These are phyloP conservation scores for Euryodendron excelsum DNA, from an alignment of 148 eudicot species.

Conservation along the genomic window DNA sequence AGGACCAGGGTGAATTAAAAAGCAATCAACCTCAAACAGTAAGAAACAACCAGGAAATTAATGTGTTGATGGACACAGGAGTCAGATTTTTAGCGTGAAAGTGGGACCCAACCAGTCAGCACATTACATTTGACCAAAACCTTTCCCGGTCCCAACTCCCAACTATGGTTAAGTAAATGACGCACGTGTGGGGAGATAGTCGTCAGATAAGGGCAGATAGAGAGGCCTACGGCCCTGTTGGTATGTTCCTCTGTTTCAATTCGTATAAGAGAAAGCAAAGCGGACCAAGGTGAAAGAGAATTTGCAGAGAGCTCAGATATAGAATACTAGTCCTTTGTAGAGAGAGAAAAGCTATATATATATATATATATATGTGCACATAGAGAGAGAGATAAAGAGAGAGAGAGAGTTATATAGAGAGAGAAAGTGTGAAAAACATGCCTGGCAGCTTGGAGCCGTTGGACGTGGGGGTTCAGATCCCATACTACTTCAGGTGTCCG, in stretches of 20 bases:
- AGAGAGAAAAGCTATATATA: too few relatives aligned
- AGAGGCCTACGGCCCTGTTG: constrained; percentile 20
- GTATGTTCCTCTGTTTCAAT: constrained; percentile 17
- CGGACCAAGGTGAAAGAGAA: constrained; percentile 16
- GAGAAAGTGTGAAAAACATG: constrained; percentile 29
- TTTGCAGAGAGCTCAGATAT: constrained; percentile 26
- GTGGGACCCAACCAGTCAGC: constrained; percentile 34
- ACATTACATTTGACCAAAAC: constrained; percentile 12
- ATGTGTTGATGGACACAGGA: constrained; percentile 5
- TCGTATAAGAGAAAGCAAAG: constrained; percentile 27
- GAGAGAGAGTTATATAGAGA: constrained; percentile 6
- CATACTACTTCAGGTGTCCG: constrained; percentile 85
- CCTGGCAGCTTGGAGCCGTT: constrained; percentile 52
- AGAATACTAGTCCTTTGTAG: background rate
- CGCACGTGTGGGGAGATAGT: constrained; percentile 60
- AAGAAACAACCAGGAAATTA: background rate
- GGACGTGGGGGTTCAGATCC: constrained; percentile 65
- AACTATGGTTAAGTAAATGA: constrained; percentile 34
- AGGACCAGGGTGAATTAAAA: too few relatives aligned
- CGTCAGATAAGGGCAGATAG: constrained; percentile 26
- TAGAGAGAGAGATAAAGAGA: background rate
- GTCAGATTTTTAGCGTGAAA: constrained; percentile 12
- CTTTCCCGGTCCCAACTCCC: constrained; percentile 6
- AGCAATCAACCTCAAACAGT: too few relatives aligned
- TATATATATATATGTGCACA: too few relatives aligned